Conservation (phyloP, 306 rosid species). For the Geum urbanum region DNA sequence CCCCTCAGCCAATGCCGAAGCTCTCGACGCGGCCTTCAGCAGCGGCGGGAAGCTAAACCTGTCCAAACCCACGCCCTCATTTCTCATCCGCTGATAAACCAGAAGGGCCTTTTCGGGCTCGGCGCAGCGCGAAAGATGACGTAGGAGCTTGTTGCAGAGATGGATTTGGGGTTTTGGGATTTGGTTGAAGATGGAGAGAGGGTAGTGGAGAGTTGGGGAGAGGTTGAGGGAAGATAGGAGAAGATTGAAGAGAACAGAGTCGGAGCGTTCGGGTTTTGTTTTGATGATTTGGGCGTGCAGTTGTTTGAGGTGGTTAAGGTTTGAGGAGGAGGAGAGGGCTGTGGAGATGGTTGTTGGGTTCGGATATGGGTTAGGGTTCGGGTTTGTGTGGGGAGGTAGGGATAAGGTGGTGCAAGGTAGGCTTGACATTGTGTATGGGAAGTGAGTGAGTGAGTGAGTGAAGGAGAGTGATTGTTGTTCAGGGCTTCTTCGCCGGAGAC, state of each 20-base stretch:
- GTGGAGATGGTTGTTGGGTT: constrained; percentile 26
- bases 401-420: constrained; percentile 19
- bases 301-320: constrained; percentile 51
- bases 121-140: constrained; percentile 51
- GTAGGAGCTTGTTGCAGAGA: constrained; percentile 59
- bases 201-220: constrained; percentile 51
- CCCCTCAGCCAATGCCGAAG: constrained; percentile 42
- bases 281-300: constrained; percentile 70
- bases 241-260: constrained; percentile 44
- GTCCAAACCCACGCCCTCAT: constrained; percentile 39
- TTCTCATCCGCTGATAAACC: constrained; percentile 52
- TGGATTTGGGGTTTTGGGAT: constrained; percentile 44
- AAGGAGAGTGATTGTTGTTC: not conserved
- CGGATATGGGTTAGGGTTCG: constrained; percentile 5
- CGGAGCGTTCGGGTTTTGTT: constrained; percentile 26
- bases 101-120: constrained; percentile 46
- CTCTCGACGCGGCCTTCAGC: constrained; percentile 56
- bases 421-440: constrained; percentile 32
- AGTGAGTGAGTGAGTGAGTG: not conserved
- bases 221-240: constrained; percentile 37
- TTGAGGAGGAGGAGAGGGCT: constrained; percentile 44
- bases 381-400: constrained; percentile 26
- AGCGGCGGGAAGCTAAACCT: constrained; percentile 71
- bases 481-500: not conserved
- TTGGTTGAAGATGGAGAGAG: constrained; percentile 58